These are phyloP conservation scores for Sonneratia caseolaris DNA, from an alignment of 345 rosid genomes.

Conservation along the genomic window DNA sequence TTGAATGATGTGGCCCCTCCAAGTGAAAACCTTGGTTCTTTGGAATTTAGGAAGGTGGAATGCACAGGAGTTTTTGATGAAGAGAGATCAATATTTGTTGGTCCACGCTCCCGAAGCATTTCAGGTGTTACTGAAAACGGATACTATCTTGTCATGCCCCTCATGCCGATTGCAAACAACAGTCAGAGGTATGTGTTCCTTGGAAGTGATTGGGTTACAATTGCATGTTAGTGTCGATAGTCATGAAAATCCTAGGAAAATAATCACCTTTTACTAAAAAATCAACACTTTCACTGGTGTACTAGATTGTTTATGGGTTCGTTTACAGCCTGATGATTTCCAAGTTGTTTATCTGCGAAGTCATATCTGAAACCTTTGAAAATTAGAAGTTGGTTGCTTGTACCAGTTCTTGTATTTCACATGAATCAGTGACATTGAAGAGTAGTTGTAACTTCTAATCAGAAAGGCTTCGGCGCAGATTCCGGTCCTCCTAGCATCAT, in stretches of 20 bases:
- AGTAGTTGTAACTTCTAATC: no score
- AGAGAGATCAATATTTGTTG: slow-evolving; percentile 55
- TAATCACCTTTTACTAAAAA: not conserved
- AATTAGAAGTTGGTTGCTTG: not conserved
- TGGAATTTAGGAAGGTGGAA: slow-evolving; percentile 69
- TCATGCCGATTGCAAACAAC: slow-evolving; percentile 50
- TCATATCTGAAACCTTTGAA: not conserved
- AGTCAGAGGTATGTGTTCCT: slow-evolving; percentile 46
- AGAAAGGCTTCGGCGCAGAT: not conserved
- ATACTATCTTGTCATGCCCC: slow-evolving; percentile 66
- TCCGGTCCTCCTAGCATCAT: not conserved
- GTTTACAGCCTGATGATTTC: not conserved
- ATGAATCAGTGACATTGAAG: not conserved
- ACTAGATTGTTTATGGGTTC: not conserved
- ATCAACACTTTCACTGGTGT: not conserved
- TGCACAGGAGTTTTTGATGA: slow-evolving; percentile 75
- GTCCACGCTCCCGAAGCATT: slow-evolving; percentile 91
- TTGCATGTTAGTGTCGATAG: not conserved
- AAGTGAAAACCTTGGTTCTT: slow-evolving; percentile 29
- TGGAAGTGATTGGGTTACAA: not conserved
- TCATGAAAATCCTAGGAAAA: not conserved
- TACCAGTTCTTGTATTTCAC: not conserved
- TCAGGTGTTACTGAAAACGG: slow-evolving; percentile 95
- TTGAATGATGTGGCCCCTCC: slow-evolving; percentile 34
- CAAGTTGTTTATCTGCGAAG: not conserved